Evolutionary conservation across 1,284 basidiomycete genomes (phyloP).

Genomic region (Uromyces viciae-fabae): DNA sequence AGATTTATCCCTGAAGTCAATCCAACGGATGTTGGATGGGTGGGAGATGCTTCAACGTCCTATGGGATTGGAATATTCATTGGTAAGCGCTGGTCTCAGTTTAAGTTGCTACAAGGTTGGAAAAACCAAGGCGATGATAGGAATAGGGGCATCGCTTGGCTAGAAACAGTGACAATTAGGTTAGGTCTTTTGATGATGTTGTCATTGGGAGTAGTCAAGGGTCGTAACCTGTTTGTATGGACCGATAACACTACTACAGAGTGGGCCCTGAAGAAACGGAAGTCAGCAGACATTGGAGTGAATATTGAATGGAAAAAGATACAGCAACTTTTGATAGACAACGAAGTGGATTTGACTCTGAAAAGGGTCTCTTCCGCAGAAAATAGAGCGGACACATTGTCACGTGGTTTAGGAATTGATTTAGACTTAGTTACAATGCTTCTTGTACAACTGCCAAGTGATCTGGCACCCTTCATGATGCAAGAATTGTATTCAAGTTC

Average conservation of each 20-base stretch:
- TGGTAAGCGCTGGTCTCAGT: background rate
- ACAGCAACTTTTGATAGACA: background rate
- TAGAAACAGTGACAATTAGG: background rate
- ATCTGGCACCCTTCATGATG: too few relatives aligned
- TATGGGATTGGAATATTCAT: background rate
- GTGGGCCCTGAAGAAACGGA: background rate
- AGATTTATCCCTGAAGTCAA: background rate
- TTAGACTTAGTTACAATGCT: background rate
- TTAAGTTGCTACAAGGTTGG: too few relatives aligned
- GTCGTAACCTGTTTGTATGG: background rate
- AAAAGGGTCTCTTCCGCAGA: background rate
- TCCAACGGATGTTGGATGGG: background rate
- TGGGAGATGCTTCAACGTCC: background rate
- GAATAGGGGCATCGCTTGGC: background rate
- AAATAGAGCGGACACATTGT: background rate
- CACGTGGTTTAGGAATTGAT: background rate
- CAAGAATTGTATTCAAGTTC: too few relatives aligned
- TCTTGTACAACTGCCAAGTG: too few relatives aligned
- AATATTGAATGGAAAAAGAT: background rate
- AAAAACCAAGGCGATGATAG: background rate
- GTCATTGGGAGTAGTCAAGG: background rate
- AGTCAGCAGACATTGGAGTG: background rate
- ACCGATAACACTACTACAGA: background rate
- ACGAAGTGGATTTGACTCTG: background rate
- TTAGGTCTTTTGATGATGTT: background rate